These are phyloP conservation scores for Colletotrichum sp. DNA, from an alignment of 2,329 filamentous ascomycete species.

Conservation along the genomic window DNA sequence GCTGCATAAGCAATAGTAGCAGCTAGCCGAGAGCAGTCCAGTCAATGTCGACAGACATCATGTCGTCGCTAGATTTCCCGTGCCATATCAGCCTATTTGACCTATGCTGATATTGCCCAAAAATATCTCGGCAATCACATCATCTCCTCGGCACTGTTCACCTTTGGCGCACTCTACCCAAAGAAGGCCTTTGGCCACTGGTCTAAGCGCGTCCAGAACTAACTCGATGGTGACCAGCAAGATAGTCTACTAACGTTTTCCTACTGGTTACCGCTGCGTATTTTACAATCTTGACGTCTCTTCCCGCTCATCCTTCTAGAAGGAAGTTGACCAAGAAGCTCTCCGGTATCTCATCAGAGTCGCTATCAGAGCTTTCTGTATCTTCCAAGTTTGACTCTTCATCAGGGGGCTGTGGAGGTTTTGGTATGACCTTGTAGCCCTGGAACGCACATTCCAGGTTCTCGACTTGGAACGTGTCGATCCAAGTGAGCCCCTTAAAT, in stretches of 20 bases:
- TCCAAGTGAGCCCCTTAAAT: neutral
- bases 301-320: neutral
- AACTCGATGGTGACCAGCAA: neutral
- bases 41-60: no score
- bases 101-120: no score
- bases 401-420: neutral
- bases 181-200: no score
- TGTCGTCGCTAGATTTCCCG: no score
- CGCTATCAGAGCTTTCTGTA: neutral
- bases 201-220: fast-evolving
- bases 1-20: no score
- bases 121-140: no score
- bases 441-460: neutral
- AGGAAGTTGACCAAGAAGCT: neutral
- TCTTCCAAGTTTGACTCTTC: neutral
- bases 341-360: neutral
- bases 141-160: no score
- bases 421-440: neutral
- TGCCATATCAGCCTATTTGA: no score
- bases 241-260: neutral
- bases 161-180: no score
- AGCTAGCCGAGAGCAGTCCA: no score
- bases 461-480: neutral
- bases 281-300: neutral
- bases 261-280: fast-evolving